A percentile compares a stretch with the other conserved stretches of the same genome.
These are phyloP conservation scores for Handroanthus guayacan DNA, from an alignment of 257 asterid species.

Conservation along the genomic window DNA sequence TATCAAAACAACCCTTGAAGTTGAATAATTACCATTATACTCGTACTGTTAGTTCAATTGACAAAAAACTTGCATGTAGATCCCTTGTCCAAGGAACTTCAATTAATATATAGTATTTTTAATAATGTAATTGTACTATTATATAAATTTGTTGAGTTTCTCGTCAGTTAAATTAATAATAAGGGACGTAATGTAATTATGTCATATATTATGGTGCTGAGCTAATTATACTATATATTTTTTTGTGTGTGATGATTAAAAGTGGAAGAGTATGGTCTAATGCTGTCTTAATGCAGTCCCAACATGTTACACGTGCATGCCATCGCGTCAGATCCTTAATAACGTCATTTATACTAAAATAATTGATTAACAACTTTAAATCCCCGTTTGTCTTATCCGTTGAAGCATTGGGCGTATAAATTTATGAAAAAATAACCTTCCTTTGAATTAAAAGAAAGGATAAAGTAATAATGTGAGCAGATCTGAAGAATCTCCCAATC, in stretches of 20 bases:
- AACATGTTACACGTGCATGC: conserved; percentile 53
- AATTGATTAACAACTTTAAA: conserved; percentile 34
- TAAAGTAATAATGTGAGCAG: conserved; percentile 38
- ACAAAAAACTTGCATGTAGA: no score
- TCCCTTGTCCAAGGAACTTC: no score
- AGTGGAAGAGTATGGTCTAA: not conserved
- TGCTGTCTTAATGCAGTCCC: conserved; percentile 22
- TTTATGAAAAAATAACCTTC: conserved; percentile 9
- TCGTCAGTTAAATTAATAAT: no score
- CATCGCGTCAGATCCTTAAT: conserved; percentile 43
- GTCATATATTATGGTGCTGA: no score
- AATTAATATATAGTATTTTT: no score
- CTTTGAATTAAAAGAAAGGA: conserved; percentile 12
- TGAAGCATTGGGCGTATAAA: conserved; percentile 39
- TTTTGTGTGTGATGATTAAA: not conserved
- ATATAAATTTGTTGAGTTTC: no score
- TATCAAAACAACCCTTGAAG: no score
- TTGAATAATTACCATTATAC: no score
- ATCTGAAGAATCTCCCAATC: conserved; percentile 40
- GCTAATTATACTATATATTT: no score
- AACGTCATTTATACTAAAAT: conserved; percentile 43
- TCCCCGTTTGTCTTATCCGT: conserved; percentile 52
- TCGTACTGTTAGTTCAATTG: no score
- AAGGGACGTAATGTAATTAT: no score
- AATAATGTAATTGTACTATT: no score